Conservation (phyloP, 2,329 filamentous ascomycete species). For the Claviceps cyperi region DNA sequence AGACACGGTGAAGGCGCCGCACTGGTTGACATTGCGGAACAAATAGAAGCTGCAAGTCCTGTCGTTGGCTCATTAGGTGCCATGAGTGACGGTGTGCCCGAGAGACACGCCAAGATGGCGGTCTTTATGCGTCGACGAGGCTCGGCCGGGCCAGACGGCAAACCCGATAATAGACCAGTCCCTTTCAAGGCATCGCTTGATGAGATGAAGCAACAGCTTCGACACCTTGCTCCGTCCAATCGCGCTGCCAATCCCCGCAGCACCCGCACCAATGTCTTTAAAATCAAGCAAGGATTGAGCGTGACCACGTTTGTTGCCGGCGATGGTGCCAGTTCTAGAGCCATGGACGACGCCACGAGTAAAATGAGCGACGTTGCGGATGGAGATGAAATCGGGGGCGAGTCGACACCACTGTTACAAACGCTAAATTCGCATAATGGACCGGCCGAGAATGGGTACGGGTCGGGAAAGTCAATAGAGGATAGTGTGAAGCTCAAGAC, state of each 20-base stretch:
- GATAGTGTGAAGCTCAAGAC: neutral
- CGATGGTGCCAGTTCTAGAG: conserved; percentile 2
- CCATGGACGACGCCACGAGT: conserved; percentile 2
- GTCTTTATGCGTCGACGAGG: conserved; percentile 46
- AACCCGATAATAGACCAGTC: conserved; percentile 28
- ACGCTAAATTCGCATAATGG: conserved; percentile 1
- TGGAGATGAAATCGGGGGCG: conserved; percentile 6
- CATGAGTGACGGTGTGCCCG: conserved; percentile 25
- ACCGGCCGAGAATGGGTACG: conserved; percentile 6
- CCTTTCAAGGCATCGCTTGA: conserved; percentile 45
- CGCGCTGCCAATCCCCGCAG: conserved; percentile 47
- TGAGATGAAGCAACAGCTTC: conserved; percentile 49
- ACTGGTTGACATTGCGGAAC: conserved; percentile 26
- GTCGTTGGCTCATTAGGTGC: conserved; percentile 22
- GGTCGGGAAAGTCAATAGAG: conserved; percentile 7
- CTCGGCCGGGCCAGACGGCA: conserved; percentile 40
- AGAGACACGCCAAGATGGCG: conserved; percentile 35
- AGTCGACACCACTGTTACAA: conserved; percentile 8
- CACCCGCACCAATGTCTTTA: conserved; percentile 48
- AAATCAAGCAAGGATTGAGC: conserved; percentile 40
- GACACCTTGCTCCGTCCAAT: conserved; percentile 49
- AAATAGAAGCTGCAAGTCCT: conserved; percentile 20
- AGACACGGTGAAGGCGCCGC: conserved; percentile 16
- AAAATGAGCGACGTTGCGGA: neutral
- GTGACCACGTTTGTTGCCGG: conserved; percentile 8